These are phyloP conservation scores for Acer campestre DNA, from an alignment of 345 rosid genomes.

Conservation along the genomic window DNA sequence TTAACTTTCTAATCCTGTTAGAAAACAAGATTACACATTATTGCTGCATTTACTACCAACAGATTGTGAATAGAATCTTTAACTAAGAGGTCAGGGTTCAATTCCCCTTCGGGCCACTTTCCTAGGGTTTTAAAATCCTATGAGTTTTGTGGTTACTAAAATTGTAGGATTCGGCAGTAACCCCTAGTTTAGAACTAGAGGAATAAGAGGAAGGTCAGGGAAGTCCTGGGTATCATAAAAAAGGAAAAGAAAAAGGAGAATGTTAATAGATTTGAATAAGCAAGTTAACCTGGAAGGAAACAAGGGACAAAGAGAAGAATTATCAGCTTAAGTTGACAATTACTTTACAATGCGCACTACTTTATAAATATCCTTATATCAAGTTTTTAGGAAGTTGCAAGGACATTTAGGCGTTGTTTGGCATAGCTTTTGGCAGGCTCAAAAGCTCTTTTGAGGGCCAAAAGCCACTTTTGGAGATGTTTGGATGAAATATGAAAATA, in stretches of 20 bases:
- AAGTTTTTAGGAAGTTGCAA: no score
- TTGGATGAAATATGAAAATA: no score
- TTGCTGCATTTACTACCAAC: background rate
- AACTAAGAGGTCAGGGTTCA: background rate
- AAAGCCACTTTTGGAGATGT: no score
- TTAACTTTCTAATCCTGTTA: slow-evolving; percentile 1
- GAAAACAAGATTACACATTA: background rate
- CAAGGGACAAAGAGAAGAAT: background rate
- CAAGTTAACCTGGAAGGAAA: background rate
- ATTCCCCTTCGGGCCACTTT: background rate
- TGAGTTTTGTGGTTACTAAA: background rate
- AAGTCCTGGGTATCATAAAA: background rate
- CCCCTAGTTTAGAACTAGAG: background rate
- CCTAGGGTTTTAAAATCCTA: background rate
- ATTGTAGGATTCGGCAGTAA: background rate
- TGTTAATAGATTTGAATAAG: slow-evolving; percentile 6
- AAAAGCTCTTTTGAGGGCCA: no score
- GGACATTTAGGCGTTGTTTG: no score
- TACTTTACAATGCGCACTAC: background rate
- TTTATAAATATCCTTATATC: no score
- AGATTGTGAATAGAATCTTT: background rate
- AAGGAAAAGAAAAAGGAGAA: background rate
- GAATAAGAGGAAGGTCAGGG: background rate
- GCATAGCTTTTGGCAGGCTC: no score
- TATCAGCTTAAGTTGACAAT: background rate